Evolutionary conservation across 2,329 filamentous ascomycete genomes (phyloP).

Genomic region (Ceratocystis destructans): DNA sequence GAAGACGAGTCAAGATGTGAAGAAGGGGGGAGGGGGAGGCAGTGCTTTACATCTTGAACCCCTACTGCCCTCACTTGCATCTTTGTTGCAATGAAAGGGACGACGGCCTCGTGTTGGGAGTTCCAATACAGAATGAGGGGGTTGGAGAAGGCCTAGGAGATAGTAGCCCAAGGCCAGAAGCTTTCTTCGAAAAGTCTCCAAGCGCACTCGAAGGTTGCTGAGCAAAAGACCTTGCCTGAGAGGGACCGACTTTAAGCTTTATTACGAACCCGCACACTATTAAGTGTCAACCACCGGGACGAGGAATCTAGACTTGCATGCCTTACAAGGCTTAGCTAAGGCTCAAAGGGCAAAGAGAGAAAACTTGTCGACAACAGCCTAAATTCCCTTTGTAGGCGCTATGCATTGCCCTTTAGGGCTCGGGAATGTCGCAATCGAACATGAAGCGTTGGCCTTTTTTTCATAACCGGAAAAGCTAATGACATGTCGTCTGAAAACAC

Average conservation of each 20-base stretch:
- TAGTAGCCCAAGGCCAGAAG: neutral
- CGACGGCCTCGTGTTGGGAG: neutral
- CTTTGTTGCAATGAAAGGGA: neutral
- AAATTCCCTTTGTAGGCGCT: neutral
- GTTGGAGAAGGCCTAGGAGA: neutral
- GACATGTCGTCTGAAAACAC: conserved; percentile 3
- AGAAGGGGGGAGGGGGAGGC: neutral
- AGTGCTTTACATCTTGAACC: neutral
- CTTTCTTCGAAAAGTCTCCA: neutral
- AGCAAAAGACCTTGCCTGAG: neutral
- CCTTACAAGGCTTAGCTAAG: neutral
- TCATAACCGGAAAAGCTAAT: neutral
- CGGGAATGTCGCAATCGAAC: neutral
- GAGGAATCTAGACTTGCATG: conserved; percentile 3
- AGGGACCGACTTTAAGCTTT: conserved; percentile 5
- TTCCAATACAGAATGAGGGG: neutral
- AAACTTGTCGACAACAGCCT: neutral
- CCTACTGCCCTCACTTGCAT: neutral
- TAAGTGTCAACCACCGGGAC: neutral
- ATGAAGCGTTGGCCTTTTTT: neutral
- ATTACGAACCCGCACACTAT: neutral
- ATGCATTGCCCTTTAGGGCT: neutral
- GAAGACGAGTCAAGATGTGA: neutral
- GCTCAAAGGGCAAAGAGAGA: neutral
- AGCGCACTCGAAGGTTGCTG: neutral